A percentile compares a stretch with the other conserved stretches of the same genome.
Conservation (phyloP, 2,329 filamentous ascomycete genomes). For the Mycogone perniciosa region DNA sequence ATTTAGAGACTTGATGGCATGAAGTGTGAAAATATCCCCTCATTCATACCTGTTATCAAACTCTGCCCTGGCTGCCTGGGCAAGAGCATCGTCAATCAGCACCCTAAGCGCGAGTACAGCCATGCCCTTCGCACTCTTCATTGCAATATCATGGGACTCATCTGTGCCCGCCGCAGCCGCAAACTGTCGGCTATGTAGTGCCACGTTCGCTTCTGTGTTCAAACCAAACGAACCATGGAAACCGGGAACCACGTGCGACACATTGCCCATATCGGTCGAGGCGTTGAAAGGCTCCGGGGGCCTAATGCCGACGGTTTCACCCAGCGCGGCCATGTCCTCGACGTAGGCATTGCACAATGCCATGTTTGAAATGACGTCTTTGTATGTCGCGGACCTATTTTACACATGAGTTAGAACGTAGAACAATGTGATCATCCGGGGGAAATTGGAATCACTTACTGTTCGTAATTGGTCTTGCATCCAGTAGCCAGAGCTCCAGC, state of each 20-base stretch:
- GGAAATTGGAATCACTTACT: slow-evolving; percentile 20
- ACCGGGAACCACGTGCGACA: slow-evolving; percentile 39
- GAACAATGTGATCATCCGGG: too few species aligned
- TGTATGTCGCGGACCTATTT: slow-evolving; percentile 33
- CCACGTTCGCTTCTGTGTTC: slow-evolving; percentile 28
- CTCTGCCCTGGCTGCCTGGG: slow-evolving; percentile 14
- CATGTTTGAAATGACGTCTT: slow-evolving; percentile 39
- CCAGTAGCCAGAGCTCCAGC: slow-evolving; percentile 29
- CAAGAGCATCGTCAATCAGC: slow-evolving; percentile 18
- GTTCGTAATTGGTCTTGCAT: slow-evolving; percentile 29
- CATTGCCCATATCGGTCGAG: slow-evolving; percentile 48
- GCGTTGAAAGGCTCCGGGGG: slow-evolving; percentile 32
- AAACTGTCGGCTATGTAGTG: slow-evolving; percentile 36
- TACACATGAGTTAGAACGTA: neutral
- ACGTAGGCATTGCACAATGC: slow-evolving; percentile 38
- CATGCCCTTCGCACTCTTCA: slow-evolving; percentile 40
- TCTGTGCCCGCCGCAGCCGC: slow-evolving; percentile 37
- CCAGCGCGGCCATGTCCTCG: slow-evolving; percentile 36
- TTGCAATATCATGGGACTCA: slow-evolving; percentile 31
- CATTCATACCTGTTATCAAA: slow-evolving; percentile 14
- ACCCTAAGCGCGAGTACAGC: slow-evolving; percentile 31
- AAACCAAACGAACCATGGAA: slow-evolving; percentile 45
- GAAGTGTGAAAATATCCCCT: neutral
- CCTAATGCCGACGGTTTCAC: slow-evolving; percentile 28
- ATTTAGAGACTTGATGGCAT: too few species aligned